Conservation (phyloP, 2,329 filamentous ascomycete genomes). For the Claviceps sp. region DNA sequence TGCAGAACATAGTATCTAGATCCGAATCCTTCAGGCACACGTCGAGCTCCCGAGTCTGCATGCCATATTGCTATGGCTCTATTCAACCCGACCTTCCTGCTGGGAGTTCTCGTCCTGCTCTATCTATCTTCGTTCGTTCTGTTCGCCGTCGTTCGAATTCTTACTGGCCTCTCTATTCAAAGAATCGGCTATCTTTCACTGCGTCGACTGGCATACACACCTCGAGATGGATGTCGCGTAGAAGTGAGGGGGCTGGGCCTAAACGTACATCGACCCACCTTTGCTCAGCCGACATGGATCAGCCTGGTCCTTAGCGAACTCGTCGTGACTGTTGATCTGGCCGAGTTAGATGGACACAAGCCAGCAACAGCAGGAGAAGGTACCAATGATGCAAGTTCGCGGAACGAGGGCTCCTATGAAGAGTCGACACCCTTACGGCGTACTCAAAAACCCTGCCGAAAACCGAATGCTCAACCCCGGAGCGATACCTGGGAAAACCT, state of each 20-base stretch:
- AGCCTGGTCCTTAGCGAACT: slow-evolving; percentile 81
- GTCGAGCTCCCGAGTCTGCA: not conserved
- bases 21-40: not conserved
- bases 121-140: slow-evolving; percentile 89
- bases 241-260: slow-evolving; percentile 82
- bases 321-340: slow-evolving; percentile 68
- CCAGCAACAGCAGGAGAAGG: slow-evolving; percentile 16
- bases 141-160: slow-evolving; percentile 82
- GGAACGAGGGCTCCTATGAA: slow-evolving; percentile 14
- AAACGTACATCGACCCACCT: slow-evolving; percentile 82
- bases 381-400: slow-evolving; percentile 13
- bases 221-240: slow-evolving; percentile 76
- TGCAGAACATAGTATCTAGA: slow-evolving; percentile 1
- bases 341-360: slow-evolving; percentile 44
- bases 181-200: slow-evolving; percentile 87
- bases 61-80: slow-evolving; percentile 39
- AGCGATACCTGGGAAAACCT: slow-evolving; percentile 72
- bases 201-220: slow-evolving; percentile 79
- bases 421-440: slow-evolving; percentile 5
- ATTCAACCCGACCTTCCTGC: slow-evolving; percentile 65
- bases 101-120: slow-evolving; percentile 71
- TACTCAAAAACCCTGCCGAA: slow-evolving; percentile 6
- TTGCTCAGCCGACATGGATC: slow-evolving; percentile 93
- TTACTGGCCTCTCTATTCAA: slow-evolving; percentile 92
- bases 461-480: slow-evolving; percentile 25